Base-by-base conservation (phyloP, 495 filamentous ascomycete genomes). In the Annulohypoxylon stygium region DNA sequence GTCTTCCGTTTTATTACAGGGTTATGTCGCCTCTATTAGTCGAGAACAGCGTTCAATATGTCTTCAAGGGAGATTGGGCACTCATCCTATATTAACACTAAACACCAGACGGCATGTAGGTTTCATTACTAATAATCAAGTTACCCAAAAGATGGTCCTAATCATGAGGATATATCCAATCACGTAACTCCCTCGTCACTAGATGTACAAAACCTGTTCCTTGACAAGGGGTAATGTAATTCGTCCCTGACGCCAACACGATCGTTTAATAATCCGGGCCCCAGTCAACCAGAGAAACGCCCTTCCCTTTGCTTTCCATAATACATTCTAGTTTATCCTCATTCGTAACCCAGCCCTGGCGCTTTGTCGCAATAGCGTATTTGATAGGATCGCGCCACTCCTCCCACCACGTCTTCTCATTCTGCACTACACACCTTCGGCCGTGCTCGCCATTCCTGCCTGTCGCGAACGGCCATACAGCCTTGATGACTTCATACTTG, bases 321-420 rank as follows among this genome's bases (percentile, higher is more conserved):
- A 85, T 80, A 36, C 75, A 79, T 67, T 86, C 84, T 16, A 86
- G 75, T 69, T 85, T 85, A 69, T 87, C 85, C 67, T 87, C 84
- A 55, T 84, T 82, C 2, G 83, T 84, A 33, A 87, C 81, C 84
- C 83, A 87, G 30, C 85, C 85, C 12, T 81, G 75, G 2, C 83
- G 73, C 51, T 81, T 85, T 16, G 79, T 80, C 34, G 78, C 77
- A 18, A 87, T 82, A 9, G 83, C 83, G 61, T 79, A 80, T 30
- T 77, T 78, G 39, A 78, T 80, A 3, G 81, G 77, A 36, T 83
- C 83, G 58, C 74, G 80, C 84, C 85, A 87, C 59, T 86, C 83
- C 54, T 79, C 76, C 82, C 85, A 88, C 86, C 86, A 88, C 0
- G 74, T 78, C 73, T 88, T 84, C 76, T 89, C 86, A 12, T 79